These are phyloP conservation scores for Kondoa subrosea DNA, from an alignment of 768 basidiomycete species.

Conservation along the genomic window DNA sequence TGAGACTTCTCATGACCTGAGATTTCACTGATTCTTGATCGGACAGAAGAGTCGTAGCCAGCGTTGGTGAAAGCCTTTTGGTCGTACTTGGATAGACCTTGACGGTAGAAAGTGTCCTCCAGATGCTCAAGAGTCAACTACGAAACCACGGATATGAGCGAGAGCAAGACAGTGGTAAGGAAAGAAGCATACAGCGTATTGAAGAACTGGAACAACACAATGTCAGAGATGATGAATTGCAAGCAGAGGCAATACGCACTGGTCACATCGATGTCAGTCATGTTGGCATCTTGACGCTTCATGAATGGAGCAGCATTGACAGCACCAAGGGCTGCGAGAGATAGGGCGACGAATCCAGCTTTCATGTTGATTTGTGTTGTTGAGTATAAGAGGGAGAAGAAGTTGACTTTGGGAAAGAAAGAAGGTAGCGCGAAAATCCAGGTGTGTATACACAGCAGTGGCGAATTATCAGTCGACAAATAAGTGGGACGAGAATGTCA, in stretches of 20 bases:
- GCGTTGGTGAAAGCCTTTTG: slow-evolving; percentile 37
- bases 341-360: not conserved
- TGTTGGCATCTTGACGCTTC: not conserved
- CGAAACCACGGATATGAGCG: too few species aligned
- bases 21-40: slow-evolving; percentile 42
- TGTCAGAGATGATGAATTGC: not conserved
- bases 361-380: too few species aligned
- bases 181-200: not conserved
- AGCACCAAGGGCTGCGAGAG: not conserved
- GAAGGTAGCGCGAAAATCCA: too few species aligned
- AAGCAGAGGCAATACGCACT: not conserved
- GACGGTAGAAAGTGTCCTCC: slow-evolving; percentile 30
- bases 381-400: too few species aligned
- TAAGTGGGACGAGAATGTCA: too few species aligned
- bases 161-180: too few species aligned
- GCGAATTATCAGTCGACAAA: too few species aligned
- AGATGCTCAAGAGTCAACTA: slow-evolving; percentile 16
- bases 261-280: not conserved
- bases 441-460: too few species aligned
- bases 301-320: not conserved
- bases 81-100: slow-evolving; percentile 36
- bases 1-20: slow-evolving; percentile 43
- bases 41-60: slow-evolving; percentile 38
- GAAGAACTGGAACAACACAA: not conserved
- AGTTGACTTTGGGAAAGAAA: too few species aligned